phyloP scores from a whole-genome alignment of 2,329 filamentous ascomycete genomes.

The Cordyceps javanica region DNA sequence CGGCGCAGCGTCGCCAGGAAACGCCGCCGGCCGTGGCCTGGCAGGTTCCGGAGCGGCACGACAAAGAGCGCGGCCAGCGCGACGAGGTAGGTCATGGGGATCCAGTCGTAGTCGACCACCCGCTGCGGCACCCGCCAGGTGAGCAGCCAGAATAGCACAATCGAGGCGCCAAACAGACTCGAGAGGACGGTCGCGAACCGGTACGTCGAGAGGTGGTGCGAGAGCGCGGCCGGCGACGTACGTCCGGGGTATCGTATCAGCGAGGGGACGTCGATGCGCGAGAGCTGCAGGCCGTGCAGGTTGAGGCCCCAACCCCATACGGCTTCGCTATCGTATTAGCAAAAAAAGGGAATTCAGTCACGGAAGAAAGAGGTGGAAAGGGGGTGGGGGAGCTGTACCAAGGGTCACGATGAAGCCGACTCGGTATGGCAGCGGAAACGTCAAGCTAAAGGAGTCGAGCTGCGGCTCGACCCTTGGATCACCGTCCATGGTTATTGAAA shows the following conservation, averaged over 20 bases:
- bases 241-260: conserved; percentile 82
- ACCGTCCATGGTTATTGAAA: conserved; percentile 54
- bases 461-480: conserved; percentile 62
- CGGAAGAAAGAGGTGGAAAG: neutral
- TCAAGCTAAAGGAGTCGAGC: conserved; percentile 81
- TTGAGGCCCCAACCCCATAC: conserved; percentile 95
- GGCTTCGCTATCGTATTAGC: too few relatives aligned
- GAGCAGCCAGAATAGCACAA: conserved; percentile 76
- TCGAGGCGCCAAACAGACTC: conserved; percentile 61
- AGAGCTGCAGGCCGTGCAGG: conserved; percentile 73
- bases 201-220: conserved; percentile 79
- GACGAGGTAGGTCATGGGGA: conserved; percentile 78
- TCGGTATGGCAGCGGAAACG: conserved; percentile 84
- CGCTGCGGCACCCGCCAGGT: conserved; percentile 64
- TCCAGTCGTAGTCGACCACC: conserved; percentile 73
- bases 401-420: conserved; percentile 79
- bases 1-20: conserved; percentile 72
- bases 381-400: conserved; percentile 48
- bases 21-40: conserved; percentile 64
- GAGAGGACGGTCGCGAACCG: conserved; percentile 75
- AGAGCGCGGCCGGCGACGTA: conserved; percentile 59
- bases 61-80: conserved; percentile 66
- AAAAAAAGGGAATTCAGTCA: conserved; percentile 3
- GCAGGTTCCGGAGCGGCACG: conserved; percentile 62
- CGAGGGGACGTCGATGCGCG: conserved; percentile 80